Evolutionary conservation across 208 protist genomes (phyloP).

Genomic region (Angomonas ambiguus): DNA sequence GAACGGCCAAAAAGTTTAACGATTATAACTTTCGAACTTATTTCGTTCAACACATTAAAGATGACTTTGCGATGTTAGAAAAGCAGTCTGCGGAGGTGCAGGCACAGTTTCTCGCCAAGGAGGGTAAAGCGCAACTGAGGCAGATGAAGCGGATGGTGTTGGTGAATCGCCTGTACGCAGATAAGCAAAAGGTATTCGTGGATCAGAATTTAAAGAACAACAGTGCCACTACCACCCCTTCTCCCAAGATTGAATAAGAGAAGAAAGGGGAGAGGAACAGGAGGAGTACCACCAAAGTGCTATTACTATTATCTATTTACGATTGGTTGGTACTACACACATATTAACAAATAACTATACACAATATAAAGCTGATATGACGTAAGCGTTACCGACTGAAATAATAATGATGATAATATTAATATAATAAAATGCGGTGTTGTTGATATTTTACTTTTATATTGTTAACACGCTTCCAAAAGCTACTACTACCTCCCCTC

Average conservation of each 20-base stretch:
- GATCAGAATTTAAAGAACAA: conserved; percentile 22
- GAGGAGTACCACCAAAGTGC: background rate
- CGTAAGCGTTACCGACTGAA: too few relatives aligned
- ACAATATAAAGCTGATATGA: too few relatives aligned
- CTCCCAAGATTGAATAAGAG: conserved; percentile 10
- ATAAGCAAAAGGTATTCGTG: conserved; percentile 53
- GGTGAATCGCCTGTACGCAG: conserved; percentile 75
- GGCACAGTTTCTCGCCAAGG: conserved; percentile 37
- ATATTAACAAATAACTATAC: conserved; percentile 4
- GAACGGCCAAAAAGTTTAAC: conserved; percentile 52
- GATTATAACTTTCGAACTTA: conserved; percentile 91
- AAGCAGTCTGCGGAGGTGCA: conserved; percentile 49
- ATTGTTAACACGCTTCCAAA: background rate
- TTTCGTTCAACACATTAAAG: conserved; percentile 78
- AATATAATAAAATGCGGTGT: too few relatives aligned
- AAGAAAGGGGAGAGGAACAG: background rate
- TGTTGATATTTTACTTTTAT: background rate
- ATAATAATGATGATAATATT: too few relatives aligned
- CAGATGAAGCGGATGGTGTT: conserved; percentile 86
- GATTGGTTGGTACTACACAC: background rate
- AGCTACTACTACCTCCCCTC: background rate
- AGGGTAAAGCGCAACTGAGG: conserved; percentile 49
- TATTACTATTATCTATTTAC: too few relatives aligned
- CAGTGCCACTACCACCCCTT: background rate
- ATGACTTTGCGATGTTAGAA: conserved; percentile 54